Evolutionary conservation across 208 protist species (phyloP).

Genomic region (Porcisia hertigi): DNA sequence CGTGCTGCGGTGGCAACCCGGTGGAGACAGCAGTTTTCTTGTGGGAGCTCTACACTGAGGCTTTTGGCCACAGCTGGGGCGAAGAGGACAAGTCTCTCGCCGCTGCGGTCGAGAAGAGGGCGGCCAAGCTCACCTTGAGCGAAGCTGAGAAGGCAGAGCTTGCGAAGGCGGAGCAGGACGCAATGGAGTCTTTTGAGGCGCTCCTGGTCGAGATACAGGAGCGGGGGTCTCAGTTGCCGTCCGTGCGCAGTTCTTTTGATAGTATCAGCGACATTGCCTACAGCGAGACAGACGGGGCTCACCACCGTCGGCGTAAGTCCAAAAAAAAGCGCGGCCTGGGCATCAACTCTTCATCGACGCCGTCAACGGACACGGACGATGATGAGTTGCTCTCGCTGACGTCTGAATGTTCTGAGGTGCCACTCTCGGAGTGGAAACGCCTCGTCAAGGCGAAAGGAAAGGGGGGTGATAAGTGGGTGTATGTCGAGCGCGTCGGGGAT

Average conservation of each 20-base stretch:
- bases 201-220: conserved; percentile 41
- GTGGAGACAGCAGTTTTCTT: conserved; percentile 76
- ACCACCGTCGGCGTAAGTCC: background rate
- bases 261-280: background rate
- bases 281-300: background rate
- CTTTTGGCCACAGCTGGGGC: conserved; percentile 80
- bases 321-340: background rate
- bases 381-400: conserved; percentile 2
- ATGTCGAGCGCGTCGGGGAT: conserved; percentile 31
- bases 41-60: conserved; percentile 81
- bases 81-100: conserved; percentile 60
- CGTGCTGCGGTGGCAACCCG: conserved; percentile 55
- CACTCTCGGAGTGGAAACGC: conserved; percentile 14
- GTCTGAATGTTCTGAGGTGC: conserved; percentile 17
- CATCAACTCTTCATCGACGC: background rate
- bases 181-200: conserved; percentile 47
- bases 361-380: background rate
- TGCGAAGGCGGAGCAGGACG: conserved; percentile 29
- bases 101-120: conserved; percentile 36
- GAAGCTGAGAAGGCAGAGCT: conserved; percentile 20
- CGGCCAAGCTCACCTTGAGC: conserved; percentile 15
- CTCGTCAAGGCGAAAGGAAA: conserved; percentile 14
- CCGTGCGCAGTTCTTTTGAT: conserved; percentile 3
- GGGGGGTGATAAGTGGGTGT: conserved; percentile 33
- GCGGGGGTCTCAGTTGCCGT: conserved; percentile 8